phyloP scores from a whole-genome alignment of 371 early-diverging fungal genomes.

The Capillidium heterosporum region DNA sequence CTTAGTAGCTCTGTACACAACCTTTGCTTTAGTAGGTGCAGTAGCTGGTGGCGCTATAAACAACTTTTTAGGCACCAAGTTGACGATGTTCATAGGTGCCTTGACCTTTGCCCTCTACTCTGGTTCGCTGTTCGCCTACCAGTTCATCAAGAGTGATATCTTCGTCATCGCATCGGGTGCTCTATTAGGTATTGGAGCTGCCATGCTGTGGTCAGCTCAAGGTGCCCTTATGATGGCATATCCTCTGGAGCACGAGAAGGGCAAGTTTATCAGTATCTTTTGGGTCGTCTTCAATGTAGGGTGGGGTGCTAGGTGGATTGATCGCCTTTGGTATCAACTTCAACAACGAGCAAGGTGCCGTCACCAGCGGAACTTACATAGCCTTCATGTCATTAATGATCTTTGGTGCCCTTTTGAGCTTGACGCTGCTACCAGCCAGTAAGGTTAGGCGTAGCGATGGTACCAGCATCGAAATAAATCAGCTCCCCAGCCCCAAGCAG shows the following conservation, averaged over 20 bases:
- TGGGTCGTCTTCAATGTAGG: slow-evolving; percentile 60
- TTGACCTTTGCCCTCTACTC: slow-evolving; percentile 31
- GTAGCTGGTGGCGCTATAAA: slow-evolving; percentile 36
- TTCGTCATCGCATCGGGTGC: slow-evolving; percentile 36
- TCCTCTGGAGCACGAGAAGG: slow-evolving; percentile 45
- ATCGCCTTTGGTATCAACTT: slow-evolving; percentile 42
- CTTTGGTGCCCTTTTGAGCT: slow-evolving; percentile 26
- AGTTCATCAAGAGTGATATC: slow-evolving; percentile 16
- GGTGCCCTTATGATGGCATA: slow-evolving; percentile 49
- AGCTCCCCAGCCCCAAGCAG: slow-evolving; percentile 21
- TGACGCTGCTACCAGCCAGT: slow-evolving; percentile 32
- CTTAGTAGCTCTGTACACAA: slow-evolving; percentile 43
- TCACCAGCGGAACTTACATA: slow-evolving; percentile 36
- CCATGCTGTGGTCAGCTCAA: slow-evolving; percentile 40
- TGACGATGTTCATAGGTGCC: slow-evolving; percentile 28
- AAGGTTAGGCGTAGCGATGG: slow-evolving; percentile 43
- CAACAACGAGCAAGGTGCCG: slow-evolving; percentile 15
- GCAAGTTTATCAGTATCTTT: slow-evolving; percentile 53
- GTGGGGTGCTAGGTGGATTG: slow-evolving; percentile 50
- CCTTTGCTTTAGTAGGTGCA: slow-evolving; percentile 40
- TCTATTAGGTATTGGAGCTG: slow-evolving; percentile 35
- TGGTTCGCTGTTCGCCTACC: slow-evolving; percentile 28
- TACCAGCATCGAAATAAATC: slow-evolving; percentile 23
- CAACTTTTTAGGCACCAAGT: slow-evolving; percentile 33
- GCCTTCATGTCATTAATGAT: slow-evolving; percentile 46